Evolutionary conservation across 2,329 filamentous ascomycete species (phyloP).

Genomic region (Fusarium compactum): DNA sequence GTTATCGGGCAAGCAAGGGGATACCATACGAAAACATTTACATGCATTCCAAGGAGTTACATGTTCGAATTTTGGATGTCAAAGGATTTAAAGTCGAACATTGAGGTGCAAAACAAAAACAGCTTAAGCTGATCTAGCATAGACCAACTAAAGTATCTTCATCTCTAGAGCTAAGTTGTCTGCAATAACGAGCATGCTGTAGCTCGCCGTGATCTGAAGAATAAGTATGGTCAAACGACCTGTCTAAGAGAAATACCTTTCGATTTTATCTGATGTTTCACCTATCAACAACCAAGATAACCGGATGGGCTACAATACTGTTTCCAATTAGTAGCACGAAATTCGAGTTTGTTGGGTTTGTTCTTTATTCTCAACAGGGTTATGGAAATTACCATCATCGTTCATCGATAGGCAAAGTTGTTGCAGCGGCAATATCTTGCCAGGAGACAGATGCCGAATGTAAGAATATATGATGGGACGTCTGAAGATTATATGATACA

Average conservation of each 20-base stretch:
- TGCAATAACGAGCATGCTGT: not conserved
- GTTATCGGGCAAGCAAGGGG: conserved; percentile 30
- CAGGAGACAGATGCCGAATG: too few species aligned
- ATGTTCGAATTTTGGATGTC: not conserved
- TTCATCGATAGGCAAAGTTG: too few species aligned
- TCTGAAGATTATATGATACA: not conserved
- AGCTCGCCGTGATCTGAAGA: not conserved
- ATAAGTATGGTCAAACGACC: not conserved
- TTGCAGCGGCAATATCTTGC: too few species aligned
- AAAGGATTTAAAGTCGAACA: not conserved
- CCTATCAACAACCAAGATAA: not conserved
- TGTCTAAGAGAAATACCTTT: not conserved
- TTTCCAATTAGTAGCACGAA: too few species aligned
- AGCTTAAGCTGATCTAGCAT: not conserved
- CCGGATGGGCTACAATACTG: not conserved
- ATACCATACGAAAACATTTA: conserved; percentile 40
- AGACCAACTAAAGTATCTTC: not conserved
- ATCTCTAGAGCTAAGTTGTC: not conserved
- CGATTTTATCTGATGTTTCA: not conserved
- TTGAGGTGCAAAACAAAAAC: not conserved
- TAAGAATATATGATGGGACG: too few species aligned
- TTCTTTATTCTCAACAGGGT: too few species aligned
- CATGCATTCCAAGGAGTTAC: conserved; percentile 7
- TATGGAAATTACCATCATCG: too few species aligned
- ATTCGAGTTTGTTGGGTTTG: too few species aligned